Percentiles rank a stretch among this genome's conserved stretches.
Evolutionary conservation across 2,329 filamentous ascomycete genomes (phyloP).

Genomic region (Neonectria ditissima): DNA sequence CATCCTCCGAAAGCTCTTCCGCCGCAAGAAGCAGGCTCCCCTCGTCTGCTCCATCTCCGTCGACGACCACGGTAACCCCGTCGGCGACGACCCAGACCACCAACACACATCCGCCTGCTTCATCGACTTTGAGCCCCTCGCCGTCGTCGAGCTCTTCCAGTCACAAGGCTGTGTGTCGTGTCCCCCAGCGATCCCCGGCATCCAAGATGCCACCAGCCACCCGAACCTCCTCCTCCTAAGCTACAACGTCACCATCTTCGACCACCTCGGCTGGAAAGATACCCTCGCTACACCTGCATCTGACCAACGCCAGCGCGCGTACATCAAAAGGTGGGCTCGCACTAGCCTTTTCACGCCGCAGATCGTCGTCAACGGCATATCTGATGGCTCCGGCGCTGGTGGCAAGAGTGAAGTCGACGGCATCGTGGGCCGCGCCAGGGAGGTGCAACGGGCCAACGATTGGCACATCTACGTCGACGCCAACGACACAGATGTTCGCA

Average conservation of each 20-base stretch:
- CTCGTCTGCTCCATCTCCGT: conserved; percentile 48
- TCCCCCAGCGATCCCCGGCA: conserved; percentile 47
- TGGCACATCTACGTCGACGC: conserved; percentile 42
- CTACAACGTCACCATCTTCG: conserved; percentile 51
- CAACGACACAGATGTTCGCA: conserved; percentile 39
- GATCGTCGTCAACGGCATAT: conserved; percentile 46
- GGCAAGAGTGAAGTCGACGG: conserved; percentile 38
- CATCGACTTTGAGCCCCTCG: conserved; percentile 47
- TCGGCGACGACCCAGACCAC: conserved; percentile 47
- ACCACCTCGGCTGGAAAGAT: conserved; percentile 51
- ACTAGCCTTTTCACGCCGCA: conserved; percentile 49
- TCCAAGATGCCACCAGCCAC: conserved; percentile 45
- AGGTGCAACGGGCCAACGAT: conserved; percentile 19
- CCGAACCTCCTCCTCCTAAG: conserved; percentile 49
- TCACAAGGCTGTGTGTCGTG: conserved; percentile 51
- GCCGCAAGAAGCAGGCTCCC: conserved; percentile 48
- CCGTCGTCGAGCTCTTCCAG: conserved; percentile 51
- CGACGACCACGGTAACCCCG: conserved; percentile 39
- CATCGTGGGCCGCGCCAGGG: conserved; percentile 30
- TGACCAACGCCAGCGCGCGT: conserved; percentile 51
- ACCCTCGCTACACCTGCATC: conserved; percentile 44
- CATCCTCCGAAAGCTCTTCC: conserved; percentile 43
- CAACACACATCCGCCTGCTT: conserved; percentile 50
- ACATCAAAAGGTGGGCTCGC: conserved; percentile 48
- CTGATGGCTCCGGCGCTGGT: conserved; percentile 42